Base-by-base conservation (phyloP, 192 early-diverging fungal species). In the Mortierella alpina region DNA sequence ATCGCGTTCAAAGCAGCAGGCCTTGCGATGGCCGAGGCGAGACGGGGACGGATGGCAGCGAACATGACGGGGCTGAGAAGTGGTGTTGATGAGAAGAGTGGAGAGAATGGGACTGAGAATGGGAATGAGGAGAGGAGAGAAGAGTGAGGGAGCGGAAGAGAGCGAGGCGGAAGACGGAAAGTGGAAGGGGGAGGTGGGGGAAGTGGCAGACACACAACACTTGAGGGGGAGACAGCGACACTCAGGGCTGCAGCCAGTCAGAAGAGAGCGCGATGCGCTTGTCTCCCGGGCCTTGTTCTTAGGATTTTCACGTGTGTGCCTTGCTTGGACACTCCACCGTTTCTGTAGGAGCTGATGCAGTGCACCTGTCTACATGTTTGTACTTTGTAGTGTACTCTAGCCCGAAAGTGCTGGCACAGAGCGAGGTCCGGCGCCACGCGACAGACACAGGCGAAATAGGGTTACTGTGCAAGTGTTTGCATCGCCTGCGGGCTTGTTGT, bases 1-100 rank as follows among this genome's bases (percentile, higher is more conserved):
- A 72, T 51, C 15, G 68, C 69, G 69, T 66, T 70, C 57, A 79
- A 52, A 66, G 68, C 52, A 22, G 67, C 74, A 39, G 75, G 69
- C 64, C 56, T 79, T 54, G 75, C 75, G 40, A 72, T 69, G 47
- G 56, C 75, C 8, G 75, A 64, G 17, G 64, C 63, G 42, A 79
- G 48, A 51, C 75, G 75, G 50, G 75, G 75, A 15, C 75, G 75
- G 39, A 79, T 59, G 50, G 75, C 75, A 46, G 75, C 53, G 75
- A 79, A 79, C 75, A 79, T 79, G 40, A 45, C 7, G 11, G 12
- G 15, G 20, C 9, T 59, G 67, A 46, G 52, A 48, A 63, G 22
- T 12, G 71, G 56, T 12, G 58, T 57, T 17, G 60, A 54, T 22
- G 50, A 52, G 50, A 45, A 46, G 39, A 54, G 52, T 44, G 59